phyloP scores from a whole-genome alignment of 1,139 yeast genomes.

The Lizanozyma gosingica region DNA sequence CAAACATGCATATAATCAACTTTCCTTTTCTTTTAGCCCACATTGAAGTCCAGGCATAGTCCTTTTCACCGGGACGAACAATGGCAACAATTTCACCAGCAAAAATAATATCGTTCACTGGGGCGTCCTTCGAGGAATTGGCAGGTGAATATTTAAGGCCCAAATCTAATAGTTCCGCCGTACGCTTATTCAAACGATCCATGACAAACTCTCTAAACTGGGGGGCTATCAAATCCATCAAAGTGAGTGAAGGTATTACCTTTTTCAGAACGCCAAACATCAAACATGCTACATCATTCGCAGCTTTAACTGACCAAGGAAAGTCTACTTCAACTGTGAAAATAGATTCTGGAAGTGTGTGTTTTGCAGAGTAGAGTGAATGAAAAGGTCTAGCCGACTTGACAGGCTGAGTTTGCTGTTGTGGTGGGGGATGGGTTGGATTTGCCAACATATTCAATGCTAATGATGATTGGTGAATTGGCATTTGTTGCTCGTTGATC shows the following conservation, averaged over 20 bases:
- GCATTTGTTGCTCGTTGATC: background rate
- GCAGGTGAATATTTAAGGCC: conserved; percentile 43
- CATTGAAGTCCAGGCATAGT: conserved; percentile 66
- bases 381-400: conserved; percentile 43
- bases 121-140: conserved; percentile 14
- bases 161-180: conserved; percentile 34
- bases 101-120: conserved; percentile 25
- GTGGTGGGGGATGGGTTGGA: conserved; percentile 2
- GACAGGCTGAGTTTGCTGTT: conserved; percentile 4
- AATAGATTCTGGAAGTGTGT: conserved; percentile 68
- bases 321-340: conserved; percentile 68
- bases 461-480: conserved; percentile 9
- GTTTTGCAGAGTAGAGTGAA: conserved; percentile 54
- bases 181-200: conserved; percentile 38
- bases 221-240: conserved; percentile 72
- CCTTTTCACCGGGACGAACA: conserved; percentile 38
- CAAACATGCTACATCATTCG: conserved; percentile 83
- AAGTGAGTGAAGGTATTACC: conserved; percentile 52
- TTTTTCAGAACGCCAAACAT: conserved; percentile 74
- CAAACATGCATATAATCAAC: conserved; percentile 74
- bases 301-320: conserved; percentile 78
- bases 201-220: conserved; percentile 62
- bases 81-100: conserved; percentile 55
- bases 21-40: conserved; percentile 80
- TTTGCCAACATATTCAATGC: conserved; percentile 12